phyloP scores from a whole-genome alignment of 192 early-diverging fungal species.

The Mycoemilia scoparia region DNA sequence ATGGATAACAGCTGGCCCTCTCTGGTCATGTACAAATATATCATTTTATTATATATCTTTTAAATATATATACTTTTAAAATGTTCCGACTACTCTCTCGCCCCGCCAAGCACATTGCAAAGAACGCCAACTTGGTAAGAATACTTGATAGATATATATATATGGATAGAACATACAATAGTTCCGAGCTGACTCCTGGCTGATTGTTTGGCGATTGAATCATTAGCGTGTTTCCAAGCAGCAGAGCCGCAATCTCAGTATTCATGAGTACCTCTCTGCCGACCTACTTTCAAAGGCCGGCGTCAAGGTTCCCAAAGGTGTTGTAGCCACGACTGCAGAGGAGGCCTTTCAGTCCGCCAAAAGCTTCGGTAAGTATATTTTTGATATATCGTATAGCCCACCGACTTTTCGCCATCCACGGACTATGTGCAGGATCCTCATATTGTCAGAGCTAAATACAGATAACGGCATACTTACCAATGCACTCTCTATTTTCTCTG shows the following conservation, averaged over 20 bases:
- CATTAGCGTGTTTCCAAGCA: conserved; percentile 10
- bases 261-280: conserved; percentile 96
- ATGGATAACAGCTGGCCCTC: no score
- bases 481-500: no score
- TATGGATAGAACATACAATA: no score
- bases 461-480: not conserved
- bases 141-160: no score
- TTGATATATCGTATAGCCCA: not conserved
- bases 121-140: no score
- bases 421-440: no score
- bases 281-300: conserved; percentile 81
- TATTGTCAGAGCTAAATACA: no score
- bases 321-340: conserved; percentile 67
- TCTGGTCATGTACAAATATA: no score
- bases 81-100: no score
- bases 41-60: no score
- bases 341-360: conserved; percentile 79
- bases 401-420: not conserved
- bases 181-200: not conserved
- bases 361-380: conserved; percentile 42
- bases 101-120: no score
- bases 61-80: no score
- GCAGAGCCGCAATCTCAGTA: conserved; percentile 77
- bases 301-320: conserved; percentile 74
- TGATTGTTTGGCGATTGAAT: conserved; percentile 1